Conservation (phyloP, 495 filamentous ascomycete genomes). For the Talaromyces proteolyticus region DNA sequence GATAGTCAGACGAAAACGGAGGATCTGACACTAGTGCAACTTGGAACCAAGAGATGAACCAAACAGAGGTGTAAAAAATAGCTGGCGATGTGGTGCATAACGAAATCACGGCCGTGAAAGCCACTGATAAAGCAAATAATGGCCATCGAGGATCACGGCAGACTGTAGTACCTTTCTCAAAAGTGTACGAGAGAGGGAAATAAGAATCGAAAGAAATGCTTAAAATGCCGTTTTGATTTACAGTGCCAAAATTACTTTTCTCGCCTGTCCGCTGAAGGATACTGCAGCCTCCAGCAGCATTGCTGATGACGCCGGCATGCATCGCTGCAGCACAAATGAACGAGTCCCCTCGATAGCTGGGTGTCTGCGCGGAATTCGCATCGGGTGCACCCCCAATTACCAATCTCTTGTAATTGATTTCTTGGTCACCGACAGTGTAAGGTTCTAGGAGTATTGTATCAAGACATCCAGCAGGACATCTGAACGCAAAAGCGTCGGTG, state of each 20-base stretch:
- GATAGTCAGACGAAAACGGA: slow-evolving; percentile 40
- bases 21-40: slow-evolving; percentile 71
- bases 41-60: slow-evolving; percentile 66
- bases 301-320: slow-evolving; percentile 63
- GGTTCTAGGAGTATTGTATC: slow-evolving; percentile 61
- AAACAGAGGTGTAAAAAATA: slow-evolving; percentile 60
- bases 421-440: slow-evolving; percentile 60
- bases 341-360: slow-evolving; percentile 71
- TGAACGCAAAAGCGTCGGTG: slow-evolving; percentile 59
- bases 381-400: slow-evolving; percentile 61
- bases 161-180: slow-evolving; percentile 28
- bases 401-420: slow-evolving; percentile 57
- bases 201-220: slow-evolving; percentile 60
- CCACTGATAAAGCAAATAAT: slow-evolving; percentile 57
- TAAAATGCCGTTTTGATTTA: slow-evolving; percentile 52
- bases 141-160: slow-evolving; percentile 67
- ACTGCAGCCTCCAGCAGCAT: slow-evolving; percentile 65
- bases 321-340: slow-evolving; percentile 70
- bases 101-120: slow-evolving; percentile 58
- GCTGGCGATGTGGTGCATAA: slow-evolving; percentile 59
- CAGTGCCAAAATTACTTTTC: slow-evolving; percentile 44
- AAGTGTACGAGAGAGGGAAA: slow-evolving; percentile 66
- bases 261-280: slow-evolving; percentile 59
- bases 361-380: too few species aligned
- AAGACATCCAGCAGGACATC: slow-evolving; percentile 66